Evolutionary conservation across 1,139 yeast genomes (phyloP).

Genomic region (Sugiyamaella sp.): DNA sequence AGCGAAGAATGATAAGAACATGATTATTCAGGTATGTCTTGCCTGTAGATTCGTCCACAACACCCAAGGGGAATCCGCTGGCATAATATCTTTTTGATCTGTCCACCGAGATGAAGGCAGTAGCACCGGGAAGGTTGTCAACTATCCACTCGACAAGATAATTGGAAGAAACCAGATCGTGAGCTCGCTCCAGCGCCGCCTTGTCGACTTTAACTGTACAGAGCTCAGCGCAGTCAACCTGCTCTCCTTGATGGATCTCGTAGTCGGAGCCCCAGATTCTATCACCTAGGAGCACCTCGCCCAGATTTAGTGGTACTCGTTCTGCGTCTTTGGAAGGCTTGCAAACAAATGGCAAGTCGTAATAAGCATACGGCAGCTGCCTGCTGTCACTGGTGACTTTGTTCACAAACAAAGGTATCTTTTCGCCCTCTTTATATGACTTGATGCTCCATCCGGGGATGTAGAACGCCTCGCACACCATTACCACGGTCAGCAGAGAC

Average conservation of each 20-base stretch:
- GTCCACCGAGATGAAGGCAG: constrained; percentile 71
- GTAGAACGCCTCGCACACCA: constrained; percentile 24
- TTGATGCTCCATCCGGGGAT: constrained; percentile 40
- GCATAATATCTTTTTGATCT: constrained; percentile 70
- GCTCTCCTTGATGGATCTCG: constrained; percentile 60
- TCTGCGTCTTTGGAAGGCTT: constrained; percentile 51
- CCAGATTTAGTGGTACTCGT: constrained; percentile 69
- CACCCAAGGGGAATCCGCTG: constrained; percentile 87
- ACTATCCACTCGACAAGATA: constrained; percentile 84
- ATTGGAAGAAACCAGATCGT: constrained; percentile 63
- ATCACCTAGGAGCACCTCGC: constrained; percentile 82
- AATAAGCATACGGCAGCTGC: constrained; percentile 77
- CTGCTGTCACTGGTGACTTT: constrained; percentile 77
- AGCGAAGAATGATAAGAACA: constrained; percentile 76
- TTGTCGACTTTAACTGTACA: constrained; percentile 64
- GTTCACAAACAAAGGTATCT: constrained; percentile 71
- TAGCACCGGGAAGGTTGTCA: constrained; percentile 88
- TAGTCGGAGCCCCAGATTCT: constrained; percentile 77
- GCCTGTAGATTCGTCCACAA: constrained; percentile 51
- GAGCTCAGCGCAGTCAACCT: constrained; percentile 63
- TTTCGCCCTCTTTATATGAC: constrained; percentile 53
- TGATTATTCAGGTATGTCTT: constrained; percentile 61
- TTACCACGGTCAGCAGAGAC: constrained; percentile 1
- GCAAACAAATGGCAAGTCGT: constrained; percentile 80
- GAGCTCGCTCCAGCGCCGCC: constrained; percentile 58